Conservation (phyloP, 441 rosid species). For the Populus tomentosa region DNA sequence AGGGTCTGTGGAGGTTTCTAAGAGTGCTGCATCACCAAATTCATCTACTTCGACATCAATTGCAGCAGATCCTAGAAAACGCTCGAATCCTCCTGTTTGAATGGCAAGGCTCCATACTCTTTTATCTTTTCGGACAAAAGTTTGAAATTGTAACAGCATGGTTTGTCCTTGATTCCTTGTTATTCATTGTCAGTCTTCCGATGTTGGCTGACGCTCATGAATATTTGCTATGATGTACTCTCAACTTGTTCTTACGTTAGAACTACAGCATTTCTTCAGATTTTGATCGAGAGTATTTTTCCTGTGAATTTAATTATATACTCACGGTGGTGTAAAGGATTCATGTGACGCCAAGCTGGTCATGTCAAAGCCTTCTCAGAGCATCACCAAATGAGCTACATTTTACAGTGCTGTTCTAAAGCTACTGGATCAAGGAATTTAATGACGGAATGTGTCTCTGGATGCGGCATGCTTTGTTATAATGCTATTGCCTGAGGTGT, state of each 20-base stretch:
- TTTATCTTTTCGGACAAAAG: background rate
- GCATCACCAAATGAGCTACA: background rate
- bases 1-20: slow-evolving; percentile 15
- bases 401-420: background rate
- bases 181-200: background rate
- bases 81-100: slow-evolving; percentile 1
- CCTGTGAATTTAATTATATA: background rate
- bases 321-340: background rate
- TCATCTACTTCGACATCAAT: background rate
- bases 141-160: background rate
- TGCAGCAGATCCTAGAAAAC: background rate
- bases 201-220: background rate
- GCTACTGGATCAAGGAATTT: background rate
- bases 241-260: background rate
- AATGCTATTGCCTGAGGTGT: too few species aligned
- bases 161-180: background rate
- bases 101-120: background rate
- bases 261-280: background rate
- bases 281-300: background rate
- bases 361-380: background rate
- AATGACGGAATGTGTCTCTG: background rate
- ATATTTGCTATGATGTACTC: background rate
- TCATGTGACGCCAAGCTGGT: background rate
- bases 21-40: background rate
- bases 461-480: background rate